These are phyloP conservation scores for Tetrahymena elliotti DNA, from an alignment of 73 alveolate genomes.

Conservation along the genomic window DNA sequence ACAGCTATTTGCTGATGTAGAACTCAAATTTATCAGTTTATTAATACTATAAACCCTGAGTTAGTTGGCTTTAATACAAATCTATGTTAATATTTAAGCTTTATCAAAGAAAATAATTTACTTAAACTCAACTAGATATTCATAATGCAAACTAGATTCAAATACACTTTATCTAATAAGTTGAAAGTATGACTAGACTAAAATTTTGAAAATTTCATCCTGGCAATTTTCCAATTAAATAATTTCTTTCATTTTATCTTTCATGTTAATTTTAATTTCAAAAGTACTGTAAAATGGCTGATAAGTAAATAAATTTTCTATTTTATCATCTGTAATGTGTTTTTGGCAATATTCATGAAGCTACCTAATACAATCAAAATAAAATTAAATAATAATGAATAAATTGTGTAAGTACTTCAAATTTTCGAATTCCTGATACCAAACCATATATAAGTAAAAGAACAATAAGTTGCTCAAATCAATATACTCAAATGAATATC, in stretches of 20 bases:
- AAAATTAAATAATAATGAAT: not conserved
- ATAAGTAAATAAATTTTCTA: not conserved
- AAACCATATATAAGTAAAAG: not conserved
- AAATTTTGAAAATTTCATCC: not conserved
- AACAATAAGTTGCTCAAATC: not conserved
- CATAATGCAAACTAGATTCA: not conserved
- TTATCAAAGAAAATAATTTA: not conserved
- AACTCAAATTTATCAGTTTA: not conserved
- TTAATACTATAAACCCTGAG: not conserved
- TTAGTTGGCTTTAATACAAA: not conserved
- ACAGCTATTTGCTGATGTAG: not conserved
- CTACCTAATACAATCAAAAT: not conserved
- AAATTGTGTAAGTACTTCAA: not conserved
- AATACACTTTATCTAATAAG: not conserved
- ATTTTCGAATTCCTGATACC: not conserved
- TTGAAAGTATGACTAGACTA: not conserved
- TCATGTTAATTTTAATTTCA: not conserved
- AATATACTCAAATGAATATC: not conserved
- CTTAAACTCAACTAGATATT: not conserved
- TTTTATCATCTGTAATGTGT: not conserved
- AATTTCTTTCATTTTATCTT: not conserved
- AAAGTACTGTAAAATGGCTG: not conserved
- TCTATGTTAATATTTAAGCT: not conserved
- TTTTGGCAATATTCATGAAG: not conserved
- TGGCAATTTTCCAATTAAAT: not conserved